Conservation (phyloP, 2,329 filamentous ascomycete species). For the Cordyceps cicadae region DNA sequence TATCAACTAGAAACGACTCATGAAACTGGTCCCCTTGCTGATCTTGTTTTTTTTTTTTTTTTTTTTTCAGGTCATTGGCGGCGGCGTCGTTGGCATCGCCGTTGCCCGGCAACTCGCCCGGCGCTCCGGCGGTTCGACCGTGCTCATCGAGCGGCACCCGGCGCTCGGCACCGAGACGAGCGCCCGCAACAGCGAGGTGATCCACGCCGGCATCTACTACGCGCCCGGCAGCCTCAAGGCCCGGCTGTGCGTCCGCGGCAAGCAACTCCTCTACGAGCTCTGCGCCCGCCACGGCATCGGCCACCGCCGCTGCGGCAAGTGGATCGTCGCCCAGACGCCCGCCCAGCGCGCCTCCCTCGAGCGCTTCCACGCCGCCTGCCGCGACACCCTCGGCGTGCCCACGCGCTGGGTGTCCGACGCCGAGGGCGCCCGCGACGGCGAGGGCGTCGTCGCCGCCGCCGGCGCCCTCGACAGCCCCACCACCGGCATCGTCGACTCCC, state of each 20-base stretch:
- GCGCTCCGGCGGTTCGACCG: conserved; percentile 52
- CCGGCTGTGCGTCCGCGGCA: conserved; percentile 69
- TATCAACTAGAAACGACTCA: not conserved
- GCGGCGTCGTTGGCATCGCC: conserved; percentile 68
- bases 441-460: conserved; percentile 60
- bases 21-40: not conserved
- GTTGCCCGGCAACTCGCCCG: conserved; percentile 66
- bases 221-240: conserved; percentile 70
- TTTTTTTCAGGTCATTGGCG: conserved; percentile 42
- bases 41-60: not conserved
- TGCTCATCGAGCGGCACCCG: conserved; percentile 73
- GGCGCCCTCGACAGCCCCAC: conserved; percentile 76
- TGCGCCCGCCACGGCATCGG: conserved; percentile 61
- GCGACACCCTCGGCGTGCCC: conserved; percentile 46
- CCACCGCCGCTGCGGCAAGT: conserved; percentile 74
- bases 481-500: conserved; percentile 86
- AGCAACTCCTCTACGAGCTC: conserved; percentile 67
- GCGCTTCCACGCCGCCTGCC: conserved; percentile 39
- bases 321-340: conserved; percentile 82
- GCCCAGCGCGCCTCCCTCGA: conserved; percentile 58
- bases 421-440: conserved; percentile 60
- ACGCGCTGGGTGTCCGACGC: conserved; percentile 57
- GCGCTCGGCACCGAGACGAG: conserved; percentile 77
- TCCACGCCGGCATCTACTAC: conserved; percentile 94
- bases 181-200: conserved; percentile 88